Percentiles rank a stretch among this genome's conserved stretches.
Evolutionary conservation across 2,329 filamentous ascomycete species (phyloP).

Genomic region (Phyllosticta paracitricarpa): DNA sequence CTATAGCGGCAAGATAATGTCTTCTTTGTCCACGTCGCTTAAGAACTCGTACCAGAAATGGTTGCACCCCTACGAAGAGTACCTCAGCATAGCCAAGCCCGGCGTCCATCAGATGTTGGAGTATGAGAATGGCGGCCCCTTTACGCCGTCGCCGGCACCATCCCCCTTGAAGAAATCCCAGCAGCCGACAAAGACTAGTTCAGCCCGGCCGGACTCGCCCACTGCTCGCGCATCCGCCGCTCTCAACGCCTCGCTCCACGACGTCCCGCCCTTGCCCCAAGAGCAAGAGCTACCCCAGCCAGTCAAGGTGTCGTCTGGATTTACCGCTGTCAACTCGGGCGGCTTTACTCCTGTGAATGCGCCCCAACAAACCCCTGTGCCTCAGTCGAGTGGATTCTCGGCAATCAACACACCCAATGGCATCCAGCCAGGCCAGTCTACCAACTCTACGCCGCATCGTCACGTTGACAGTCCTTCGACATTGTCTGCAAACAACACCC

Average conservation of each 20-base stretch:
- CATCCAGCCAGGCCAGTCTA: slow-evolving; percentile 43
- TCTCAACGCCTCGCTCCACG: slow-evolving; percentile 44
- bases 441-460: slow-evolving; percentile 51
- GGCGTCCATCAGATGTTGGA: slow-evolving; percentile 95
- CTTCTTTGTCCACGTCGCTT: slow-evolving; percentile 88
- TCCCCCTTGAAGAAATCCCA: slow-evolving; percentile 57
- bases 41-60: slow-evolving; percentile 98
- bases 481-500: slow-evolving; percentile 51
- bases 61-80: slow-evolving; percentile 95
- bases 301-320: slow-evolving; percentile 47
- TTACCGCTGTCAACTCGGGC: slow-evolving; percentile 59
- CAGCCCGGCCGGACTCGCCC: slow-evolving; percentile 41
- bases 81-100: slow-evolving; percentile 79
- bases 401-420: slow-evolving; percentile 46
- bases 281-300: slow-evolving; percentile 48
- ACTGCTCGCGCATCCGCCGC: slow-evolving; percentile 48
- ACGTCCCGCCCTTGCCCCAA: slow-evolving; percentile 17
- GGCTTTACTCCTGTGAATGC: slow-evolving; percentile 60
- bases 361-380: slow-evolving; percentile 14
- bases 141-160: slow-evolving; percentile 67
- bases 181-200: slow-evolving; percentile 34
- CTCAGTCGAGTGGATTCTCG: slow-evolving; percentile 37
- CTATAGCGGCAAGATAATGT: slow-evolving; percentile 99
- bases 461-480: slow-evolving; percentile 53
- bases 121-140: slow-evolving; percentile 81